Conservation (phyloP, 768 basidiomycete species). For the Amylocystis lapponica region DNA sequence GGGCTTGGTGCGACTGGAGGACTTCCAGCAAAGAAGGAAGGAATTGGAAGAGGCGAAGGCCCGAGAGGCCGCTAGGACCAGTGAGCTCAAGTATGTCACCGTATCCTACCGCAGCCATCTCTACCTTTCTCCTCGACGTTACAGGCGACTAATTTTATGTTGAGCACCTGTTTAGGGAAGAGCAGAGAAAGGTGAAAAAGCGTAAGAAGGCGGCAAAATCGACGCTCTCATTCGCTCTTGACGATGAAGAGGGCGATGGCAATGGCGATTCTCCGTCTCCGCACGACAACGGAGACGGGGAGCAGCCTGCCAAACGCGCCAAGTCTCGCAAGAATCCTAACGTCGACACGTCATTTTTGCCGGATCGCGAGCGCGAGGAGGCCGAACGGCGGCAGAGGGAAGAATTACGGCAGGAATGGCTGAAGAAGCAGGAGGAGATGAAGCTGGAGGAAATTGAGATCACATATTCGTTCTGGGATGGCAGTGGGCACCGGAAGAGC, state of each 20-base stretch:
- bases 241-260: conserved; percentile 68
- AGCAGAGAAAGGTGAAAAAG: conserved; percentile 84
- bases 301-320: conserved; percentile 56
- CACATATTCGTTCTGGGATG: conserved; percentile 97
- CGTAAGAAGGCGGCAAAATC: conserved; percentile 86
- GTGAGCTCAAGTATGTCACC: conserved; percentile 77
- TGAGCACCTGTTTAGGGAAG: conserved; percentile 86
- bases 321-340: conserved; percentile 93
- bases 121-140: conserved; percentile 21
- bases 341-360: conserved; percentile 97
- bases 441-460: conserved; percentile 80
- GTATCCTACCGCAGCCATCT: conserved; percentile 5
- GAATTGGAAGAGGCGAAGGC: conserved; percentile 90
- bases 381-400: conserved; percentile 86
- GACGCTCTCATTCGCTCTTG: conserved; percentile 87
- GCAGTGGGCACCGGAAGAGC: conserved; percentile 91
- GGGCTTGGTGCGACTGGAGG: conserved; percentile 86
- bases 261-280: conserved; percentile 29
- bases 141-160: conserved; percentile 63
- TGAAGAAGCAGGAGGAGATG: conserved; percentile 62
- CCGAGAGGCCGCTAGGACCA: conserved; percentile 79
- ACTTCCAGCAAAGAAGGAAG: conserved; percentile 85
- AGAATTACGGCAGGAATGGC: conserved; percentile 84
- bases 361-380: conserved; percentile 96
- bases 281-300: conserved; percentile 32